Evolutionary conservation across 331 rosid genomes (phyloP).

Genomic region (Cydonia oblonga): DNA sequence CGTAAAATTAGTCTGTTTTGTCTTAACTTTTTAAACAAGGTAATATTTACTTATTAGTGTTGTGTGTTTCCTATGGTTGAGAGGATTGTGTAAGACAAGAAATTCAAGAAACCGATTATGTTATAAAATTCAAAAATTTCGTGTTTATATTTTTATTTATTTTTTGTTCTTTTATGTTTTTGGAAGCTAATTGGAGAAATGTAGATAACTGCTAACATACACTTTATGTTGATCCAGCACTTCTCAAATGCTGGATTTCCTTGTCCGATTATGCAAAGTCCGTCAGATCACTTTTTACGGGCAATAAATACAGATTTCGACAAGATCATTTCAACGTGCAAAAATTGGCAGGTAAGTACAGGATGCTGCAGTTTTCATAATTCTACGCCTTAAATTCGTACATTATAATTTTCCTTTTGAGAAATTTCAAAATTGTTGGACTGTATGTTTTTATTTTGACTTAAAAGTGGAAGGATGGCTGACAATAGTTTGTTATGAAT

Average conservation of each 20-base stretch:
- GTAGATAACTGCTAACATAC: constrained; percentile 10
- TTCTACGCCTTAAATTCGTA: neutral
- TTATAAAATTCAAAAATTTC: neutral
- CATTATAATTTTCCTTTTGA: neutral
- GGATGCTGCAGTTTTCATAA: neutral
- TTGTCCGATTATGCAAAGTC: constrained; percentile 99
- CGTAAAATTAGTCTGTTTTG: neutral
- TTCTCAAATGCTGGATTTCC: constrained; percentile 99
- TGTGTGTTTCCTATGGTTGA: too few species aligned
- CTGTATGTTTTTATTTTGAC: neutral
- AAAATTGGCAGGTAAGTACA: constrained; percentile 83
- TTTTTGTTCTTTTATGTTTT: neutral
- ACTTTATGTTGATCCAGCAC: constrained; percentile 65
- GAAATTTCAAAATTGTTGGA: neutral
- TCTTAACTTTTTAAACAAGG: neutral
- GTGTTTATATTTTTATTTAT: neutral
- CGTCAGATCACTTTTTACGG: constrained; percentile 93
- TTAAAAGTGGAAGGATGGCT: neutral
- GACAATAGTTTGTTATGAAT: neutral
- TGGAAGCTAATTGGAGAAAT: constrained; percentile 6
- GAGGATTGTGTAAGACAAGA: neutral
- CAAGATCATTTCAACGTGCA: constrained; percentile 94
- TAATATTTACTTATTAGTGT: neutral
- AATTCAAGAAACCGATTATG: neutral
- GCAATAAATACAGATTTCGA: constrained; percentile 98